These are phyloP conservation scores for Neophaeococcomyces mojaviensis DNA, from an alignment of 2,329 filamentous ascomycete species.

Conservation along the genomic window DNA sequence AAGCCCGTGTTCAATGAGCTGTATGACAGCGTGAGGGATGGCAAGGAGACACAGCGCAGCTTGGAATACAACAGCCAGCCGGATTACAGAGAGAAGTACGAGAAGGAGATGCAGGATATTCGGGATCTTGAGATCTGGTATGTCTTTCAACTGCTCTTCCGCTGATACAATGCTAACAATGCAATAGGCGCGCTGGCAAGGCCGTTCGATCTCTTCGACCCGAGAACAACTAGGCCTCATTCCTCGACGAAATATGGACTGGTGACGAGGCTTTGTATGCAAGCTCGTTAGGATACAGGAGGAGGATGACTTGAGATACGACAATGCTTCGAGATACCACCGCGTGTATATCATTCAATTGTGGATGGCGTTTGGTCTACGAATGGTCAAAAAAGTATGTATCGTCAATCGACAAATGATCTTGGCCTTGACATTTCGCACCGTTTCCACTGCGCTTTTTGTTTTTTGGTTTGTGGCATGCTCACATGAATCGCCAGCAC, in stretches of 20 bases:
- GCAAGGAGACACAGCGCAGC: conserved; percentile 89
- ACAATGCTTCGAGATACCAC: too few species aligned
- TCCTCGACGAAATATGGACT: too few species aligned
- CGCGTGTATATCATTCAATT: conserved; percentile 4
- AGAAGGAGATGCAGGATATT: conserved; percentile 98
- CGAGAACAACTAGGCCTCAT: conserved; percentile 60
- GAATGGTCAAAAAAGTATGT: conserved; percentile 4
- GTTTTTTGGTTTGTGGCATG: too few species aligned
- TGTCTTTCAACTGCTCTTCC: conserved; percentile 39
- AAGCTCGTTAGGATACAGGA: too few species aligned
- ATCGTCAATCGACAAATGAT: neutral
- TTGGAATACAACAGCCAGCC: conserved; percentile 94
- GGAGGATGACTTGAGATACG: conserved; percentile 5
- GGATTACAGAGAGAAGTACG: conserved; percentile 95
- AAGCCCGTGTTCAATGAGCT: conserved; percentile 98
- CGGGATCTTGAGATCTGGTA: conserved; percentile 97
- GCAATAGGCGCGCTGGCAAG: conserved; percentile 30
- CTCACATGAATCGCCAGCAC: too few species aligned
- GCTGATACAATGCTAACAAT: conserved; percentile 22
- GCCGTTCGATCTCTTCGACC: conserved; percentile 57
- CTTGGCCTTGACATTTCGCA: neutral
- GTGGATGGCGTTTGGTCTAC: conserved; percentile 7
- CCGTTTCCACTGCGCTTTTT: neutral
- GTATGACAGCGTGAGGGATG: conserved; percentile 85
- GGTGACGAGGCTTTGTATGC: too few species aligned